phyloP scores from a whole-genome alignment of 768 basidiomycete species.

The Pulveroboletus sp. region DNA sequence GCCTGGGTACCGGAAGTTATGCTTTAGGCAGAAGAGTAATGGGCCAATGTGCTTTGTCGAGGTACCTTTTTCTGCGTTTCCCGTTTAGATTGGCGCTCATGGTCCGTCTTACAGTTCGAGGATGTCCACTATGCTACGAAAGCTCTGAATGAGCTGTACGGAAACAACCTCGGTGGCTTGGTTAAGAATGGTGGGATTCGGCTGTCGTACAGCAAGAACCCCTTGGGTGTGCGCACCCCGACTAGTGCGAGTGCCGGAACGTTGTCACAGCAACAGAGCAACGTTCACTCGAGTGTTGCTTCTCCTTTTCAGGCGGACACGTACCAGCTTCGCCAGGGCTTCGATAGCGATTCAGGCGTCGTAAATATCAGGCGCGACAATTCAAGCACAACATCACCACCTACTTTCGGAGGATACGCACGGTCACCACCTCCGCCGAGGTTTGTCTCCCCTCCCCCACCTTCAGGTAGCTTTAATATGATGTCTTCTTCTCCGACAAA shows the following conservation, averaged over 20 bases:
- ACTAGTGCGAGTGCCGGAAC: slow-evolving; percentile 44
- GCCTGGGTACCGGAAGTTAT: slow-evolving; percentile 86
- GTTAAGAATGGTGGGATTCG: slow-evolving; percentile 97
- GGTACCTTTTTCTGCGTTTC: slow-evolving; percentile 41
- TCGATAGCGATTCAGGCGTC: slow-evolving; percentile 22
- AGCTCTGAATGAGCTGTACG: slow-evolving; percentile 88
- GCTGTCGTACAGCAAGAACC: slow-evolving; percentile 96
- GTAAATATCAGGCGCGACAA: slow-evolving; percentile 26
- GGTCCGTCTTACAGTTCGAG: slow-evolving; percentile 61
- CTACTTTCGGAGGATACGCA: slow-evolving; percentile 26
- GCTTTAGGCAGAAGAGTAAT: slow-evolving; percentile 93
- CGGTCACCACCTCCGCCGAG: slow-evolving; percentile 34
- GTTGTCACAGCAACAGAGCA: slow-evolving; percentile 26
- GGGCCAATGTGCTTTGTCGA: slow-evolving; percentile 99
- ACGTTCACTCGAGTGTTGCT: slow-evolving; percentile 13
- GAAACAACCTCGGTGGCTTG: slow-evolving; percentile 83
- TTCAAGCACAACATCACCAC: slow-evolving; percentile 21
- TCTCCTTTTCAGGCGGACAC: slow-evolving; percentile 30
- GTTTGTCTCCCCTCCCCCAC: slow-evolving; percentile 32
- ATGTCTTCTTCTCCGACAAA: slow-evolving; percentile 26
- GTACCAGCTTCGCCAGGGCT: slow-evolving; percentile 30
- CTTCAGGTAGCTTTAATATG: slow-evolving; percentile 29
- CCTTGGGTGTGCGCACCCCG: slow-evolving; percentile 85
- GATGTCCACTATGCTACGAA: slow-evolving; percentile 80
- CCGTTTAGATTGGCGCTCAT: neutral